Conservation (phyloP, 768 basidiomycete genomes). For the Leccinum boreale region DNA sequence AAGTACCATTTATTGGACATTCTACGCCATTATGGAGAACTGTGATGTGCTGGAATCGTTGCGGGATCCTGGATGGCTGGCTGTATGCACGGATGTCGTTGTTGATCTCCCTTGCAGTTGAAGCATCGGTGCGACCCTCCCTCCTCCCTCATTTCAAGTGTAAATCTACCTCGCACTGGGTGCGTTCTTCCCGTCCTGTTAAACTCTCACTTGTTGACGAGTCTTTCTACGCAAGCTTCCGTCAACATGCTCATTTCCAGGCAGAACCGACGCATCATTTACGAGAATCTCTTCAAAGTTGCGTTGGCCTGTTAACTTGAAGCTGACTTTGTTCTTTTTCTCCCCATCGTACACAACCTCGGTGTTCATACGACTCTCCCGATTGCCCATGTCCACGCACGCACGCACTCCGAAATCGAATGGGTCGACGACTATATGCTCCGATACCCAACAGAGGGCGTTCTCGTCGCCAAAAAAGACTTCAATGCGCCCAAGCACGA, state of each 20-base stretch:
- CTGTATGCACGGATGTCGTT: constrained; percentile 27
- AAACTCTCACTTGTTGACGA: background rate
- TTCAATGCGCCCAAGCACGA: constrained; percentile 97
- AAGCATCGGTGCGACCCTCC: constrained; percentile 31
- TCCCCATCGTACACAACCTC: too few species aligned
- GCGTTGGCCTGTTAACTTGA: constrained; percentile 26
- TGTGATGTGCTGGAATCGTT: background rate
- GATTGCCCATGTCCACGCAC: too few species aligned
- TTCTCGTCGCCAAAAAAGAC: constrained; percentile 98
- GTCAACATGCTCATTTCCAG: constrained; percentile 94
- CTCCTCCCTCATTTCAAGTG: background rate
- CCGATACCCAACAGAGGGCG: constrained; percentile 67
- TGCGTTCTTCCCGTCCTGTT: background rate
- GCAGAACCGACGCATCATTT: constrained; percentile 91
- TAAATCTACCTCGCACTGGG: background rate
- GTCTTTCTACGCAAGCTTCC: constrained; percentile 1
- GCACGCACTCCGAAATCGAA: too few species aligned
- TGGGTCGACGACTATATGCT: too few species aligned
- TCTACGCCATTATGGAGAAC: constrained; percentile 7
- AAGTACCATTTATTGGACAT: constrained; percentile 14
- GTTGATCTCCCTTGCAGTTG: constrained; percentile 27
- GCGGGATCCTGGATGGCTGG: constrained; percentile 34
- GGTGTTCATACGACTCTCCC: too few species aligned
- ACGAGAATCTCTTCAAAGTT: constrained; percentile 99
- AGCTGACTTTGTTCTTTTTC: too few species aligned